Percentiles rank a stretch among this genome's conserved stretches.
Evolutionary conservation across 768 basidiomycete genomes (phyloP).

Genomic region (Xerocomellus amylosporus): DNA sequence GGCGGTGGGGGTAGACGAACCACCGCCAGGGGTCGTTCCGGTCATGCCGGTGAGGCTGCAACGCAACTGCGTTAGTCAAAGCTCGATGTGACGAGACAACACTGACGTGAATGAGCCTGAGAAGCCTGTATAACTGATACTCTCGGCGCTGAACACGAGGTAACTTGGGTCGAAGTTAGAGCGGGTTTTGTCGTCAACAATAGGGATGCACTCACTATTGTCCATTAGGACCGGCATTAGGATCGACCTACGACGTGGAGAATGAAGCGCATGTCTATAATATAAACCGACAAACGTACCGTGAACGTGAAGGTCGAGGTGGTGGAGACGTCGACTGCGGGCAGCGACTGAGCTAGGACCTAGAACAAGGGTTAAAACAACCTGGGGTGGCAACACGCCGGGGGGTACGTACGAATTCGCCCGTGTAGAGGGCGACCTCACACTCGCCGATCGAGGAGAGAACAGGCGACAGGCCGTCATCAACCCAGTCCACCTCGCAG

Average conservation of each 20-base stretch:
- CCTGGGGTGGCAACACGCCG: not conserved
- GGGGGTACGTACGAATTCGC: slow-evolving; percentile 42
- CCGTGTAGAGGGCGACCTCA: slow-evolving; percentile 57
- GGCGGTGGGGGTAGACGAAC: slow-evolving; percentile 19
- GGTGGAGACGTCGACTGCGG: slow-evolving; percentile 51
- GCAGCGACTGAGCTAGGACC: slow-evolving; percentile 57
- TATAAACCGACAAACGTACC: slow-evolving; percentile 35
- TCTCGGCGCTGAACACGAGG: slow-evolving; percentile 50
- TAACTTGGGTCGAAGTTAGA: slow-evolving; percentile 43
- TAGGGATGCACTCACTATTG: slow-evolving; percentile 47
- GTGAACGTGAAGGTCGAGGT: slow-evolving; percentile 52
- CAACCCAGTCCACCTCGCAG: slow-evolving; percentile 59
- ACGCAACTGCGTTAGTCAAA: slow-evolving; percentile 3
- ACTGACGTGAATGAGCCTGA: slow-evolving; percentile 59
- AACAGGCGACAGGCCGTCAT: slow-evolving; percentile 55
- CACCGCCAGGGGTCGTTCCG: slow-evolving; percentile 41
- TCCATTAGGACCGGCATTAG: slow-evolving; percentile 52
- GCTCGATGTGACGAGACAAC: not conserved
- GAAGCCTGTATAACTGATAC: slow-evolving; percentile 38
- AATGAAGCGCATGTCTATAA: not conserved
- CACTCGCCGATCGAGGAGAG: slow-evolving; percentile 50
- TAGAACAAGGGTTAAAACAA: slow-evolving; percentile 22
- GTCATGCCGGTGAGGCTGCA: slow-evolving; percentile 56
- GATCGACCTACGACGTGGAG: slow-evolving; percentile 43
- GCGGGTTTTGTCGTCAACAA: not conserved